Evolutionary conservation across 2,329 filamentous ascomycete genomes (phyloP).

Genomic region (Seiridium cupressi): DNA sequence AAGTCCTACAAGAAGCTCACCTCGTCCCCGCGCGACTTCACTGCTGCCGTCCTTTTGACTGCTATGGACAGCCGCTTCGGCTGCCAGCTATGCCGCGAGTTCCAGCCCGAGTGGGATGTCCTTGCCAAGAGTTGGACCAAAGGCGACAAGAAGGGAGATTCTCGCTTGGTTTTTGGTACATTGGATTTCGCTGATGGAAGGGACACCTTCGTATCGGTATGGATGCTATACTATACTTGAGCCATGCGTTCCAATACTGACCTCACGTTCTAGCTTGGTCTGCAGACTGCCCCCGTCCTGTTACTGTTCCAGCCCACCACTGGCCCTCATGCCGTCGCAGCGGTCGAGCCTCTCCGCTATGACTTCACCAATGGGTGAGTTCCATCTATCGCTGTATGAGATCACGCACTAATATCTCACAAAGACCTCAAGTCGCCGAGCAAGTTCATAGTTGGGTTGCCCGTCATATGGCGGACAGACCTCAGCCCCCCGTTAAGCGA

Average conservation of each 20-base stretch:
- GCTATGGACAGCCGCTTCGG: slow-evolving; percentile 81
- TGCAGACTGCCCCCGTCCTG: slow-evolving; percentile 92
- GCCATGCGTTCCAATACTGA: neutral
- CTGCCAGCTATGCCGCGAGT: slow-evolving; percentile 83
- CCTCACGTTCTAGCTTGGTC: slow-evolving; percentile 63
- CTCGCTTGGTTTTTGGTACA: slow-evolving; percentile 74
- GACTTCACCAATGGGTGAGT: slow-evolving; percentile 81
- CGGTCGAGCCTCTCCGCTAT: slow-evolving; percentile 70
- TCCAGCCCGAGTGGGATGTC: slow-evolving; percentile 92
- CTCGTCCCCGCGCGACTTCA: slow-evolving; percentile 77
- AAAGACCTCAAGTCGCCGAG: slow-evolving; percentile 72
- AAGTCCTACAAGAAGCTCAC: slow-evolving; percentile 73
- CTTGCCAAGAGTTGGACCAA: slow-evolving; percentile 83
- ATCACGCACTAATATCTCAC: neutral
- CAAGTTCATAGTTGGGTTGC: slow-evolving; percentile 75
- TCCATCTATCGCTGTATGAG: neutral
- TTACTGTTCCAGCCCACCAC: slow-evolving; percentile 82
- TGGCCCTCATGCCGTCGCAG: slow-evolving; percentile 73
- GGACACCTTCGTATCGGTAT: slow-evolving; percentile 81
- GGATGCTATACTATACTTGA: slow-evolving; percentile 18
- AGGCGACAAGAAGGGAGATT: slow-evolving; percentile 73
- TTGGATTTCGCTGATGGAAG: slow-evolving; percentile 87
- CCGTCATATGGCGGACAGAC: slow-evolving; percentile 73
- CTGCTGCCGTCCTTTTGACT: slow-evolving; percentile 78
- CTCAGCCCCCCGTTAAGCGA: slow-evolving; percentile 74